Evolutionary conservation across 345 rosid species (phyloP), one percentile per base, ranked within the genome.

Genomic region (Sonneratia caseolaris): DNA sequence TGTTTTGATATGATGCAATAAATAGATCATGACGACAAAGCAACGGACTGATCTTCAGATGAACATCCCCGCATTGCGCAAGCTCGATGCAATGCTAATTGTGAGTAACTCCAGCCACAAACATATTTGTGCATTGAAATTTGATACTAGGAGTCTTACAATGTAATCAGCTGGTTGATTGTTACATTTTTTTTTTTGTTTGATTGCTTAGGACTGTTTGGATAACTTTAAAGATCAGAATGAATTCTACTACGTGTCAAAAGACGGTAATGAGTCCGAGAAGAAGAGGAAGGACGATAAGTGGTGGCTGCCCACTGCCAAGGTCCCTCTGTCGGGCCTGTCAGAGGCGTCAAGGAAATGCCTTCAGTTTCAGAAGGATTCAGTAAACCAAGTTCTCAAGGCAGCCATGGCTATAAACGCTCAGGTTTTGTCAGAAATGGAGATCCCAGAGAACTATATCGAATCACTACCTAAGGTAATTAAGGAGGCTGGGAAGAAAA

Each of bases 381-480:
- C 85, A 38, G 98, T 90, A 27, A 92, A 90, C 74, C 98, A 92
- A 76, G 98, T 92, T n/a, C 93, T 92, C 68, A 92, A 90, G 78
- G 98, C 98, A 10, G 92, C 98, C 68, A 92, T 90, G 96, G 98
- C 98, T 0, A 92, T 92, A 70, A 92, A 92, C 68, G 87, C 93
- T 35, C 95, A 92, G 75, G 90, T 88, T 76, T 72, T 92, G 12
- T 84, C 90, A 16, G 98, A 90, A 81, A 88, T 88, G 91, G 95
- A 86, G 77, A 81, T 92, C 43, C 98, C 98, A n/a, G 95, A 92
- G 56, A 87, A 78, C 88, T 92, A 92, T 84, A 87, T 92, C 0
- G 98, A 92, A 62, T 86, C 95, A 19, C 93, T 90, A 56, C 96
- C 98, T 15, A 92, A 90, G 91, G 98, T 85, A 76, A 69, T 27